Evolutionary conservation across 768 basidiomycete species (phyloP).

Genomic region (Suillus plorans): DNA sequence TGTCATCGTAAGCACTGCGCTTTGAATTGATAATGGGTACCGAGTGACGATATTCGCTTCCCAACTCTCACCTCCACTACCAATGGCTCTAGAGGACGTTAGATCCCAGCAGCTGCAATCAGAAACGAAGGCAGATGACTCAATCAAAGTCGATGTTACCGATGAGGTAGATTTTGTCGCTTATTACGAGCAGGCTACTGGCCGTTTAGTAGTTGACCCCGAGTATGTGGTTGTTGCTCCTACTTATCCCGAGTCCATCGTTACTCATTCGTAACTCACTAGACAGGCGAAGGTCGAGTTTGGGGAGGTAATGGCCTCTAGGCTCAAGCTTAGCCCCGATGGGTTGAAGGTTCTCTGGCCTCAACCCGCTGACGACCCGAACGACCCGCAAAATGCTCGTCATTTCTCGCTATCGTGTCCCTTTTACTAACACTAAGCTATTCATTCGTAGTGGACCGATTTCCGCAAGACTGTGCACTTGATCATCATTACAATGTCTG

Average conservation of each 20-base stretch:
- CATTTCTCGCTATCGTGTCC: background rate
- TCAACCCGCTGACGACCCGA: conserved; percentile 47
- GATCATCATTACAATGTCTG: conserved; percentile 48
- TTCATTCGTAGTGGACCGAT: conserved; percentile 41
- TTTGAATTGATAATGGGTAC: background rate
- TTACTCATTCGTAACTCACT: background rate
- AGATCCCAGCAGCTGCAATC: background rate
- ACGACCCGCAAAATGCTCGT: conserved; percentile 55
- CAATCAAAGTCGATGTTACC: background rate
- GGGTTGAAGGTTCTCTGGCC: conserved; percentile 55
- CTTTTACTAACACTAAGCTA: background rate
- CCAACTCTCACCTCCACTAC: background rate
- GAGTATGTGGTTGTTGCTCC: conserved; percentile 37
- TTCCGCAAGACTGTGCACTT: conserved; percentile 46
- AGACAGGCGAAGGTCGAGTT: conserved; percentile 52
- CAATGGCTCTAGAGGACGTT: background rate
- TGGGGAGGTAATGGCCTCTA: conserved; percentile 43
- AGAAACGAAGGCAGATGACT: background rate
- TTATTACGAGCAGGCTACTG: conserved; percentile 56
- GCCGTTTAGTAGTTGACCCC: conserved; percentile 62
- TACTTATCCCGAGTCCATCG: too few species aligned
- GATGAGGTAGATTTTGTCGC: conserved; percentile 33
- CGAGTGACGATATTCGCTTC: background rate
- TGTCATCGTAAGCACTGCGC: background rate
- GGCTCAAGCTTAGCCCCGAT: conserved; percentile 45